Percentiles rank a stretch among this genome's conserved stretches.
Conservation (phyloP, 768 basidiomycete genomes). For the Tulasnella calospora region DNA sequence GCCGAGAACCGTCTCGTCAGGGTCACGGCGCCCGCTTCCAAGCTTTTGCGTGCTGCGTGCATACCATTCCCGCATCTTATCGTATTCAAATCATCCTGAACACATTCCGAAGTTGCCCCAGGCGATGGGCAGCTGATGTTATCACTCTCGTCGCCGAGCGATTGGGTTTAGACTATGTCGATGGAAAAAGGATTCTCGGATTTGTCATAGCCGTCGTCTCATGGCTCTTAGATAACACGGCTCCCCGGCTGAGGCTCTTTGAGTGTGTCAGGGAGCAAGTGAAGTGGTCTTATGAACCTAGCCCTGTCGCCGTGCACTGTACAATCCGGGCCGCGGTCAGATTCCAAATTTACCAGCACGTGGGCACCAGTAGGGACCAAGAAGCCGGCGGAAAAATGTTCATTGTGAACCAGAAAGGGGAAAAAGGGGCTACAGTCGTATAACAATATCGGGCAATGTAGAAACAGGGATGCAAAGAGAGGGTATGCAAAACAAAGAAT, state of each 20-base stretch:
- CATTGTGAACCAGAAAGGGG: not conserved
- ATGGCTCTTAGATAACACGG: not conserved
- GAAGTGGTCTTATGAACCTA: not conserved
- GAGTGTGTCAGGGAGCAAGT: not conserved
- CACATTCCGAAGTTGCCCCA: not conserved
- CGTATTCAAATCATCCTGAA: not conserved
- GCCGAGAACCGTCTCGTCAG: constrained; percentile 6
- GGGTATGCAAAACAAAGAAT: not conserved
- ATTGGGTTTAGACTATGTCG: not conserved
- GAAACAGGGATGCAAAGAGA: not conserved
- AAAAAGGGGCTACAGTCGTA: not conserved
- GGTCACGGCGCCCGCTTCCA: constrained; percentile 7
- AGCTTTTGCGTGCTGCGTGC: not conserved
- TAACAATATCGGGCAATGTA: not conserved
- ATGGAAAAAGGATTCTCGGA: not conserved
- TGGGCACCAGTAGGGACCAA: not conserved
- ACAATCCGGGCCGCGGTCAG: not conserved
- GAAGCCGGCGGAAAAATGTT: not conserved
- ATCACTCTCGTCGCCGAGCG: not conserved
- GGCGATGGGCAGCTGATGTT: not conserved
- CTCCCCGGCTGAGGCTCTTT: not conserved
- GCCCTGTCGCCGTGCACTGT: not conserved
- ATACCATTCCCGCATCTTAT: not conserved
- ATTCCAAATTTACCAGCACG: not conserved
- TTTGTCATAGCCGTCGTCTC: not conserved